These are phyloP conservation scores for Biscogniauxia sp. DNA, from an alignment of 2,329 filamentous ascomycete species.

Conservation along the genomic window DNA sequence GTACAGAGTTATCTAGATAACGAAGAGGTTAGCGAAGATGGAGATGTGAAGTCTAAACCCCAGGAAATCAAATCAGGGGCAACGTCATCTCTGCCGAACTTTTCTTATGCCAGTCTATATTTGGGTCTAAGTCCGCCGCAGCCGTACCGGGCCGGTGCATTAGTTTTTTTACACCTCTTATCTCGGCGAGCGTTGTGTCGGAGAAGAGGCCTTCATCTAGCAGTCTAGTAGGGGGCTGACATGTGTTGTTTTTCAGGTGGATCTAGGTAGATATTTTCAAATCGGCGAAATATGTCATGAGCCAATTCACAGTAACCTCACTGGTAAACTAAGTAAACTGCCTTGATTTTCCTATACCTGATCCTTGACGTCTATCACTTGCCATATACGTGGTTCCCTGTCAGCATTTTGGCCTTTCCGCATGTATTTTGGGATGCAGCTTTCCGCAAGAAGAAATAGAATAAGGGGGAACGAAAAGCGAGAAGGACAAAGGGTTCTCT, in stretches of 20 bases:
- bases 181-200: background rate
- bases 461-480: too few species aligned
- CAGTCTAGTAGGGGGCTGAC: background rate
- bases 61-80: background rate
- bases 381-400: background rate
- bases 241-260: background rate
- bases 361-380: background rate
- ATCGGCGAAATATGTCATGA: background rate
- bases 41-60: background rate
- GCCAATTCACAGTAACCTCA: background rate
- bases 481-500: background rate
- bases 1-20: background rate
- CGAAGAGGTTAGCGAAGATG: background rate
- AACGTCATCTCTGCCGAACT: background rate
- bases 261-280: background rate
- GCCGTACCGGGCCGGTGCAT: background rate
- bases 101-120: background rate
- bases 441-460: background rate
- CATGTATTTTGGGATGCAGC: background rate
- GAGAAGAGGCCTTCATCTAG: background rate
- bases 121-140: background rate
- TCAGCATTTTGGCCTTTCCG: background rate
- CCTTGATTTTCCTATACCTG: background rate
- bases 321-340: background rate
- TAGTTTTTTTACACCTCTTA: background rate